Evolutionary conservation across 768 basidiomycete species (phyloP).

Genomic region (Kockovaella imperatae): DNA sequence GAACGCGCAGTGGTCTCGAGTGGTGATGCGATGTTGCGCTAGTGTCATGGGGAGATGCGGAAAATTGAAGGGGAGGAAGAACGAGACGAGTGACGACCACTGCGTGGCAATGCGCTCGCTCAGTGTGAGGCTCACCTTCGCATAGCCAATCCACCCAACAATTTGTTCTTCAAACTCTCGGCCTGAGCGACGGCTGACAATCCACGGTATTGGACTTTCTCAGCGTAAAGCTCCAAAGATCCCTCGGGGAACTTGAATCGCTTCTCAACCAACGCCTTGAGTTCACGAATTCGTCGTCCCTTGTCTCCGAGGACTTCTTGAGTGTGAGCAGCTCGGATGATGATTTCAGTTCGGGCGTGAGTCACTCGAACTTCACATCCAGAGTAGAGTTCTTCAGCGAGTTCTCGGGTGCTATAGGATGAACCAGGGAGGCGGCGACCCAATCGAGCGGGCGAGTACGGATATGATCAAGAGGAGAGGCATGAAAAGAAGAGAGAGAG

Average conservation of each 20-base stretch:
- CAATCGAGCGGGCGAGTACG: not conserved
- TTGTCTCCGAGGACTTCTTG: constrained; percentile 95
- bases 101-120: not conserved
- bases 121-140: constrained; percentile 61
- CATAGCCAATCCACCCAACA: constrained; percentile 97
- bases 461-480: constrained; percentile 47
- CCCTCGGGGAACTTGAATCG: constrained; percentile 99
- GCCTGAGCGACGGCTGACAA: constrained; percentile 97
- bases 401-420: constrained; percentile 56
- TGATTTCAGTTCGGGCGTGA: constrained; percentile 99
- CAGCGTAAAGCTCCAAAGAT: constrained; percentile 96
- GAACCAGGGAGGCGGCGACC: not conserved
- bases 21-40: not conserved
- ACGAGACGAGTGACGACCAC: not conserved
- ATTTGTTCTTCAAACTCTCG: constrained; percentile 96
- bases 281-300: constrained; percentile 96
- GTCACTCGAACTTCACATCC: constrained; percentile 99
- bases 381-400: constrained; percentile 99
- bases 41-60: not conserved
- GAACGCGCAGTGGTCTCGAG: too few relatives aligned
- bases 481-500: not conserved
- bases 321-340: constrained; percentile 99
- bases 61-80: not conserved
- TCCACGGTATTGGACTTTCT: constrained; percentile 98
- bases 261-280: constrained; percentile 96